These are phyloP conservation scores for Drechslera avenae DNA, from an alignment of 2,329 filamentous ascomycete species.

Conservation along the genomic window DNA sequence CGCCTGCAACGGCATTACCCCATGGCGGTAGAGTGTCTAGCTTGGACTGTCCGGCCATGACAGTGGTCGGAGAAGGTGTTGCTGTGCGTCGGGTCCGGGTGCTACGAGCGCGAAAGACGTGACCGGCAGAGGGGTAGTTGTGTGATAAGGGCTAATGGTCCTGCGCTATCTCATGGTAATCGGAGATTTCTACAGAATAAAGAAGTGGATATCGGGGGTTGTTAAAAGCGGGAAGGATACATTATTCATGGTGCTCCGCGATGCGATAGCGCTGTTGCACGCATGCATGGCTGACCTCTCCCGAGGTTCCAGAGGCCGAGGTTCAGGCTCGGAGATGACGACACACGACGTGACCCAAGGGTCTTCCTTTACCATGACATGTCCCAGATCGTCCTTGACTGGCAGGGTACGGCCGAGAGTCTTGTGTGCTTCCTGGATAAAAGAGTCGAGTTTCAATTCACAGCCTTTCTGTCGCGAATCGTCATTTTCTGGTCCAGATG, in stretches of 20 bases:
- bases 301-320: slow-evolving; percentile 45
- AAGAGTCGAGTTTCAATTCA: neutral
- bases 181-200: slow-evolving; percentile 4
- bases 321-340: slow-evolving; percentile 30
- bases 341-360: slow-evolving; percentile 1
- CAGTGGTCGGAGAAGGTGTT: slow-evolving; percentile 1
- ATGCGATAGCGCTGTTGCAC: slow-evolving; percentile 31
- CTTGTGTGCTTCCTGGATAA: neutral
- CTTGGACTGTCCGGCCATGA: slow-evolving; percentile 66
- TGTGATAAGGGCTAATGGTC: slow-evolving; percentile 10
- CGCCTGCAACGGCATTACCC: slow-evolving; percentile 90
- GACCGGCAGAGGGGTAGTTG: slow-evolving; percentile 19
- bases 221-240: slow-evolving; percentile 22
- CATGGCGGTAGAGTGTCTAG: slow-evolving; percentile 78
- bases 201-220: slow-evolving; percentile 10
- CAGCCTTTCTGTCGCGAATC: neutral
- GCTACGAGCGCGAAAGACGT: slow-evolving; percentile 22
- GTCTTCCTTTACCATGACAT: slow-evolving; percentile 1
- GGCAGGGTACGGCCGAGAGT: neutral
- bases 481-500: neutral
- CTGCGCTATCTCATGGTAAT: slow-evolving; percentile 33
- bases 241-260: slow-evolving; percentile 26
- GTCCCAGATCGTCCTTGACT: neutral
- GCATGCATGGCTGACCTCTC: slow-evolving; percentile 40
- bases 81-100: neutral